Percentiles rank a stretch among this genome's conserved stretches.
Conservation (phyloP, 352 stramenopile species). For the Globisporangium spinosum region DNA sequence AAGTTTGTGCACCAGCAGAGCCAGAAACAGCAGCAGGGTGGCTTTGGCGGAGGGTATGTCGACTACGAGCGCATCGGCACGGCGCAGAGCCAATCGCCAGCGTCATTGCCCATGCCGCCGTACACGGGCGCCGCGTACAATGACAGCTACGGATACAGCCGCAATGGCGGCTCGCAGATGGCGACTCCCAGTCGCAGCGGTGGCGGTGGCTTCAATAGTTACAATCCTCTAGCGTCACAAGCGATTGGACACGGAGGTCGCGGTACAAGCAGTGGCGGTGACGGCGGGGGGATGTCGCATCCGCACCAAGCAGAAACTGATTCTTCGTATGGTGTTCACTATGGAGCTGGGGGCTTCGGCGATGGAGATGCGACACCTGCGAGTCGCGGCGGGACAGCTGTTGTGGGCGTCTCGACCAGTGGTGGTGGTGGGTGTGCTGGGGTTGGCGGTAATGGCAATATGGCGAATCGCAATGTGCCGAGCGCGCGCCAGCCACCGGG, state of each 20-base stretch:
- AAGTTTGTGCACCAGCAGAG: slow-evolving; percentile 72
- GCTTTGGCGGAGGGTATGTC: not conserved
- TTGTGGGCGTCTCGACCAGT: not conserved
- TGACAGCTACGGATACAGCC: not conserved
- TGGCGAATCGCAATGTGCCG: slow-evolving; percentile 9
- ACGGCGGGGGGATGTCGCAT: slow-evolving; percentile 9
- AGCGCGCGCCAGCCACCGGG: slow-evolving; percentile 51
- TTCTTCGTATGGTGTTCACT: not conserved
- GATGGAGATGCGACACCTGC: slow-evolving; percentile 14
- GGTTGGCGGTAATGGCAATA: not conserved
- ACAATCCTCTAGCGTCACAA: not conserved
- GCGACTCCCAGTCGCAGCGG: slow-evolving; percentile 12
- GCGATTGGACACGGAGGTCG: not conserved
- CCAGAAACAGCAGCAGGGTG: slow-evolving; percentile 13
- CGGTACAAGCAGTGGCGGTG: not conserved
- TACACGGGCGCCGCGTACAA: not conserved
- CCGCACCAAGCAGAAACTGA: slow-evolving; percentile 11
- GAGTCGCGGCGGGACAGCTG: slow-evolving; percentile 13
- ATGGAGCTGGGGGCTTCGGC: not conserved
- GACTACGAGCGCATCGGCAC: slow-evolving; percentile 25
- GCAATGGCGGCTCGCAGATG: not conserved
- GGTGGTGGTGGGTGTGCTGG: not conserved
- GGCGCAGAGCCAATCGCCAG: slow-evolving; percentile 14
- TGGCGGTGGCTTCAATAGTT: not conserved
- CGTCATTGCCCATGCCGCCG: slow-evolving; percentile 1